A percentile compares a stretch with the other conserved stretches of the same genome.
Evolutionary conservation across 345 rosid genomes (phyloP).

Genomic region (Gossypium longicalyx): DNA sequence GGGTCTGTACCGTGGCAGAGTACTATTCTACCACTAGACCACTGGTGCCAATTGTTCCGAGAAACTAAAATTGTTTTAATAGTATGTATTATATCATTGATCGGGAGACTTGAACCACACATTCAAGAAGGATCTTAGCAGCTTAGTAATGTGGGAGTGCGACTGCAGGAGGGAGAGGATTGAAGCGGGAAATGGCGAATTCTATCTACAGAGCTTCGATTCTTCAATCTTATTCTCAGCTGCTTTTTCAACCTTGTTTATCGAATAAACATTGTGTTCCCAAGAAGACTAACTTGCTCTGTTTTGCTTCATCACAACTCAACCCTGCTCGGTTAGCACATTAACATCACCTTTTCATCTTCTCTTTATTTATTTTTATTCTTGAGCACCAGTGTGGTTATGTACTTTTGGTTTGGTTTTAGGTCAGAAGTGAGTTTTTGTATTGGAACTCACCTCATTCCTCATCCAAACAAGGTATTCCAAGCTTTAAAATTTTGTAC

Average conservation of each 20-base stretch:
- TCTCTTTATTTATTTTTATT: not conserved
- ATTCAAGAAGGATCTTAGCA: not conserved
- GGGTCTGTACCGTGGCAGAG: conserved; percentile 73
- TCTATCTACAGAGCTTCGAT: conserved; percentile 40
- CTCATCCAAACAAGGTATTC: conserved; percentile 74
- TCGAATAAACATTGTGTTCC: conserved; percentile 6
- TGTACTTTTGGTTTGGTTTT: not conserved
- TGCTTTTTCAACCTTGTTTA: conserved; percentile 9
- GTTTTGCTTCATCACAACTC: conserved; percentile 37
- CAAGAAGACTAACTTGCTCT: conserved; percentile 25
- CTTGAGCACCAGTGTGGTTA: not conserved
- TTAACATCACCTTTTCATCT: not conserved
- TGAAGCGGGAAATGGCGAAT: conserved; percentile 48
- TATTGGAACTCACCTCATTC: conserved; percentile 64
- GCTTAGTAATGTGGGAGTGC: not conserved
- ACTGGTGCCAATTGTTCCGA: conserved; percentile 34
- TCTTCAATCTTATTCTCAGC: conserved; percentile 21
- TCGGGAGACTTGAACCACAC: not conserved
- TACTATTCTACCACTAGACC: conserved; percentile 86
- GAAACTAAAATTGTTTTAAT: not conserved
- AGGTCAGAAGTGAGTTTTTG: conserved; percentile 45
- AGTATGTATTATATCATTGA: not conserved
- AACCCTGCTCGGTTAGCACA: conserved; percentile 39
- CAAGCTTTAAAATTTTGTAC: conserved; percentile 1
- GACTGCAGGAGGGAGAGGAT: not conserved